Base-by-base conservation (phyloP, 345 rosid species). In the Corchorus capsularis region DNA sequence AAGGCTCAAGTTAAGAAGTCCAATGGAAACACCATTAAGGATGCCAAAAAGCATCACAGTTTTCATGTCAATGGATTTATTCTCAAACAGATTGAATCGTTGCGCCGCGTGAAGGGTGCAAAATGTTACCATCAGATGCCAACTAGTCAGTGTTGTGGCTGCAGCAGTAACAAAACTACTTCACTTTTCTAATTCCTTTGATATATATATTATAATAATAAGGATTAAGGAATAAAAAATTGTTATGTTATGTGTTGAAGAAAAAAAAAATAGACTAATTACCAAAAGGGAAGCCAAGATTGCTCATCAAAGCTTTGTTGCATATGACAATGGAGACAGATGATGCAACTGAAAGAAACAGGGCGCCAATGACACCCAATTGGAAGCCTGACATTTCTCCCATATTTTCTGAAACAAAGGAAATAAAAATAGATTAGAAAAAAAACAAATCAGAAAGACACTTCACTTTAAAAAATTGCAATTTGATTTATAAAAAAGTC, bases 241-340 rank as follows among this genome's bases (percentile, higher is more conserved):
- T 27, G n/a, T n/a, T n/a, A n/a, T 7, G 15, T 6, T 39, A 43
- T 11, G 10, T 22, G 20, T 17, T 27, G 27, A 27, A 27, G 9
- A 22, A 61, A 20, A 10, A 63, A 45, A 15, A 41, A 41, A n/a
- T 4, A 60, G 20, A 70, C 20, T 27, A 65, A 7, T 82, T 89
- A 93, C 99, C 99, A 79, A 96, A 96, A 62, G 99, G 98, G 86
- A 96, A 96, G 82, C 99, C 99, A 19, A 96, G 97, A 76, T 96
- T 89, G 88, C 97, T 91, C 99, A 96, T 96, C 79, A 96, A 82
- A 84, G 99, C 99, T 87, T 96, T 96, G 88, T 96, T 96, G 89
- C 99, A 93, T n/a, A 96, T 96, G 79, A 96, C 99, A 82, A 96
- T 93, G 76, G 99, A 93, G 74, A 96, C 98, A 55, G 99, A 96